Percentiles rank a stretch among this genome's conserved stretches.
phyloP scores from a whole-genome alignment of 768 basidiomycete genomes.

The Mycena chlorophos region DNA sequence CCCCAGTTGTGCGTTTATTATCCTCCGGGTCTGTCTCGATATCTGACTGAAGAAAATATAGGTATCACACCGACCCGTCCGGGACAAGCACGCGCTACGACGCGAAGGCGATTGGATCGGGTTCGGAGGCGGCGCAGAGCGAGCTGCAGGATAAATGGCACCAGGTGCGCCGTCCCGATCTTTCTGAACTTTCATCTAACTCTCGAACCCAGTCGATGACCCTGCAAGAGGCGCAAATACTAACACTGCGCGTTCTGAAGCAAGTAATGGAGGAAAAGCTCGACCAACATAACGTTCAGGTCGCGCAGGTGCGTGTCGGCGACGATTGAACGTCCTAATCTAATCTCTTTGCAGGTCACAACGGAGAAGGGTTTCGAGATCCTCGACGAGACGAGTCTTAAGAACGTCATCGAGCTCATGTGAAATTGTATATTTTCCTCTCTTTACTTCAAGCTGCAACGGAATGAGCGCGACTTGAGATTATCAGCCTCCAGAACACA shows the following conservation, averaged over 20 bases:
- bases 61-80: slow-evolving; percentile 97
- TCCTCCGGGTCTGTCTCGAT: slow-evolving; percentile 7
- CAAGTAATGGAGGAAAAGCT: slow-evolving; percentile 99
- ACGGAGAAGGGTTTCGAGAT: slow-evolving; percentile 83
- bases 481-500: slow-evolving; percentile 30
- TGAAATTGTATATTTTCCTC: slow-evolving; percentile 38
- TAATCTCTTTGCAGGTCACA: slow-evolving; percentile 62
- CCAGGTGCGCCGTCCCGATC: slow-evolving; percentile 53
- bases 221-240: slow-evolving; percentile 79
- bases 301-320: slow-evolving; percentile 72
- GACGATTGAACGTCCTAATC: not conserved
- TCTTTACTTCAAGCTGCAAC: slow-evolving; percentile 35
- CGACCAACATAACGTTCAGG: slow-evolving; percentile 97
- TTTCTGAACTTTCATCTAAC: not conserved
- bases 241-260: slow-evolving; percentile 89
- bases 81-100: slow-evolving; percentile 96
- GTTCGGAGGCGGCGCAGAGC: slow-evolving; percentile 95
- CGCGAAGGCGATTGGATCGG: slow-evolving; percentile 97
- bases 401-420: slow-evolving; percentile 85
- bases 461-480: not conserved
- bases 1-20: slow-evolving; percentile 81
- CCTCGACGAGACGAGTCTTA: slow-evolving; percentile 74
- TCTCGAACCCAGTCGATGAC: slow-evolving; percentile 76
- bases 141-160: slow-evolving; percentile 98
- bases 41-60: slow-evolving; percentile 31